Evolutionary conservation across 2,329 filamentous ascomycete genomes (phyloP), one percentile per base, ranked within the genome.

Genomic region (Claviceps sp.): DNA sequence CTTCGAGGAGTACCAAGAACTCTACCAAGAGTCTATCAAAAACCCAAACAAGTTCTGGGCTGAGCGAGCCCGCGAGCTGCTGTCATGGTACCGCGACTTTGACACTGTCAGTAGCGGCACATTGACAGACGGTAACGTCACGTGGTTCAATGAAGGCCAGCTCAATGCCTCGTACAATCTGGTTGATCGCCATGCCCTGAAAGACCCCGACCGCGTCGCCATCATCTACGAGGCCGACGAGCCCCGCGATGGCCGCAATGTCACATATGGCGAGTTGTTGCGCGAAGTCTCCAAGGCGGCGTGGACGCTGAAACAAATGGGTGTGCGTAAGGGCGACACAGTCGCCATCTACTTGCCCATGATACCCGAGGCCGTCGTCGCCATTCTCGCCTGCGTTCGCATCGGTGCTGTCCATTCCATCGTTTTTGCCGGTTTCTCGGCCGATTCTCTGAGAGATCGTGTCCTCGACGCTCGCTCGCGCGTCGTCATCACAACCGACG

Each of bases 221-320:
- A 95, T 98, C 72, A 95, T 97, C 73, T 98, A 97, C 75, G 93
- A 98, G 75, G 91, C 90, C 55, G 93, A 98, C 64, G 93, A 98
- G 71, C 81, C 85, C 43, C 77, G 72, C 51, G 86, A 95, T 65
- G 90, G 93, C 64, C 89, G 91, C 59, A 90, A 78, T 59, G 85
- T 98, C 68, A 93, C 88, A 58, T 98, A 97, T 62, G 81, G 85
- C 62, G 90, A 98, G 77, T 85, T 98, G 50, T 80, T 97, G 56
- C 84, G 89, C 57, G 82, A 98, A 69, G 91, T 98, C 50, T 96
- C 85, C 63, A 85, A 81, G 69, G 82, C 89, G 16, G 86, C 93
- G 45, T 89, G 88, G 74, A 85, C 87, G 24, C 78, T 98, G 60
- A 95, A 90, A 77, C 81, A 91, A 73, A 93, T 95, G 81, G 93